These are phyloP conservation scores for Cutaneotrichosporon daszewskae DNA, from an alignment of 1,284 basidiomycete species.

Conservation along the genomic window DNA sequence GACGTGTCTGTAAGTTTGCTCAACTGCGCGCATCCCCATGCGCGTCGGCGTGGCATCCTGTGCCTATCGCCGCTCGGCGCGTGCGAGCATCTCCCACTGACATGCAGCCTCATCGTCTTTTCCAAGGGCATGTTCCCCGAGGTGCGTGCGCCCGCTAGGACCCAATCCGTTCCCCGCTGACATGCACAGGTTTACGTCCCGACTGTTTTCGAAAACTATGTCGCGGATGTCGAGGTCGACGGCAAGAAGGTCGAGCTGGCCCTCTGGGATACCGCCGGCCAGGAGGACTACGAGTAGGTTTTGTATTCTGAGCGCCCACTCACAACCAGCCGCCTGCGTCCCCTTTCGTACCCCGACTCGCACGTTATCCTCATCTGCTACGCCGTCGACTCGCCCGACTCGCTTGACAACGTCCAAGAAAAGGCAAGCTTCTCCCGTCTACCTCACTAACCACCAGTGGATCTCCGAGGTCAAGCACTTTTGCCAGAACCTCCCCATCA, in stretches of 20 bases:
- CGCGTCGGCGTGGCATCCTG: not conserved
- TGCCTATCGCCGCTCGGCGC: too few relatives aligned
- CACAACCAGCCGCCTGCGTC: slow-evolving; percentile 61
- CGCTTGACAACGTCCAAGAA: slow-evolving; percentile 90
- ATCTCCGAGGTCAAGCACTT: slow-evolving; percentile 91
- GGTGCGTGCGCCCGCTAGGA: slow-evolving; percentile 53
- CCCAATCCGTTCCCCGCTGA: slow-evolving; percentile 9
- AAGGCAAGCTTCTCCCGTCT: slow-evolving; percentile 58
- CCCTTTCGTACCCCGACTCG: slow-evolving; percentile 84
- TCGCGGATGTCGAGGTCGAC: slow-evolving; percentile 83
- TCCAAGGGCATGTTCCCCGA: slow-evolving; percentile 87
- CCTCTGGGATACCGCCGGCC: slow-evolving; percentile 92
- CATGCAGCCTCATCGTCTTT: slow-evolving; percentile 51
- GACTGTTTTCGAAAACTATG: slow-evolving; percentile 81
- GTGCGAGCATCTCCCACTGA: not conserved
- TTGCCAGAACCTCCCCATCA: slow-evolving; percentile 77
- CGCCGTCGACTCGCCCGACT: slow-evolving; percentile 85
- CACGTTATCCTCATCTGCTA: slow-evolving; percentile 93
- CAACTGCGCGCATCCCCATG: slow-evolving; percentile 3
- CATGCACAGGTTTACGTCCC: slow-evolving; percentile 73
- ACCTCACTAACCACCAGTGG: slow-evolving; percentile 57
- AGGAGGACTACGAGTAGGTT: slow-evolving; percentile 61
- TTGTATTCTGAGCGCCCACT: not conserved
- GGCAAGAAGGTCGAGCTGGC: slow-evolving; percentile 88
- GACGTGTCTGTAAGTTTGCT: slow-evolving; percentile 51